Base-by-base conservation (phyloP, 2,329 filamentous ascomycete species). In the Coleophoma eucalyptorum region DNA sequence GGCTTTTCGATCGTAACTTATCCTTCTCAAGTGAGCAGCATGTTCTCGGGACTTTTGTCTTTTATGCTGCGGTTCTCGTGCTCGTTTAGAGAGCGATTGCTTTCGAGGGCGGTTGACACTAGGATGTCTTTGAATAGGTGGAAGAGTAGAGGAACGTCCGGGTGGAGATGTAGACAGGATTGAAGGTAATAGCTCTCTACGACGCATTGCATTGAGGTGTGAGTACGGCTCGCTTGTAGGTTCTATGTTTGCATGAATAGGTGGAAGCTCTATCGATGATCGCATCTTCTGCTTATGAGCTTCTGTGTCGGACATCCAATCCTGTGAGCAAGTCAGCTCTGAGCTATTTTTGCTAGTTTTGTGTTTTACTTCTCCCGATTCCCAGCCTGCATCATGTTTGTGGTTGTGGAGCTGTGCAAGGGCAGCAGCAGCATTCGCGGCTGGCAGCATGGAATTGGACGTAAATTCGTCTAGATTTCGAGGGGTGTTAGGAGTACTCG, bases 81-180 rank as follows among this genome's bases (percentile, higher is more conserved):
- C 83, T 58, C 87, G 84, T 67, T 95, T 91, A 7, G 87, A 87
- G 53, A 96, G 82, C 2, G 92, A 97, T 55, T 89, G 87, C 71
- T 96, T 97, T 57, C 91, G 83, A 40, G 90, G 86, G 50, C 91
- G 80, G 50, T 79, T 84, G 19, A 83, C 78, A 38, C 87, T 89
- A 37, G 89, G 74, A 40, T 84, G 79, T 52, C 89, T 80, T 59
- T 94, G 89, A 46, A 93, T 79, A 3, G 92, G 90, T 26, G 92
- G 91, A 20, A 96, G 77, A 1, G 91, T 96, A 1, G 91, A 92
- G 13, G 91, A 95, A 55, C 92, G 87, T 49, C 87, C 90, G 6
- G 90, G 88, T 1, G 91, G 92, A 10, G 92, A 96, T 53, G 86
- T 86, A 48, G 82, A 80, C 35, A 96, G 73, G 51, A 94, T 89